Evolutionary conservation across 495 filamentous ascomycete species (phyloP).

Genomic region (Xylaria bambusicola): DNA sequence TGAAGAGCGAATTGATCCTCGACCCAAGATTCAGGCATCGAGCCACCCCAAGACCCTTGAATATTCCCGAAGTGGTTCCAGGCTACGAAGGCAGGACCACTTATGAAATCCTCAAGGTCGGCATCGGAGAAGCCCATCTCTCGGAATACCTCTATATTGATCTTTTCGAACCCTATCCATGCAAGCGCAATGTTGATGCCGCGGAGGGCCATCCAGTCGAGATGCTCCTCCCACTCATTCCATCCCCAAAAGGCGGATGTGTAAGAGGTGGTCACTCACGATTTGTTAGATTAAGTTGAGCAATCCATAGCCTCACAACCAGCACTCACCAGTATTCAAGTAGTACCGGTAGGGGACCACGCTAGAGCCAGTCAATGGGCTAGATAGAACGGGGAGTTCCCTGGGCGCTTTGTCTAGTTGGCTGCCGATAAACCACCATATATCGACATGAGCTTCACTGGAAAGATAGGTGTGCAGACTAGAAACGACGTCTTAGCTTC

Average conservation of each 20-base stretch:
- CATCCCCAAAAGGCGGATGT: constrained; percentile 57
- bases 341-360: constrained; percentile 58
- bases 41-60: constrained; percentile 51
- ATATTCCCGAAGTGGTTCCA: constrained; percentile 62
- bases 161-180: constrained; percentile 56
- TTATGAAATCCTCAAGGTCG: constrained; percentile 49
- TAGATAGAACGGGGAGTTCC: constrained; percentile 32
- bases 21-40: constrained; percentile 49
- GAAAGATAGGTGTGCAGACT: constrained; percentile 54
- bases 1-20: constrained; percentile 49
- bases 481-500: not conserved
- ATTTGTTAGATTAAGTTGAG: constrained; percentile 11
- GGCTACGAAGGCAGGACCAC: constrained; percentile 56
- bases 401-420: constrained; percentile 34
- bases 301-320: not conserved
- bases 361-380: constrained; percentile 32
- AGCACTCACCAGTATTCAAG: constrained; percentile 47
- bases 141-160: constrained; percentile 50
- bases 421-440: constrained; percentile 52
- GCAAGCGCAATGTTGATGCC: constrained; percentile 56
- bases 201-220: constrained; percentile 58
- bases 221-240: constrained; percentile 56
- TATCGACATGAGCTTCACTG: constrained; percentile 50
- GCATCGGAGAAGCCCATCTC: constrained; percentile 49
- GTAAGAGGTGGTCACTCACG: constrained; percentile 55